Percentiles rank a stretch among this genome's conserved stretches.
phyloP scores from a whole-genome alignment of 768 basidiomycete species.

The Mycena albidolilacea region DNA sequence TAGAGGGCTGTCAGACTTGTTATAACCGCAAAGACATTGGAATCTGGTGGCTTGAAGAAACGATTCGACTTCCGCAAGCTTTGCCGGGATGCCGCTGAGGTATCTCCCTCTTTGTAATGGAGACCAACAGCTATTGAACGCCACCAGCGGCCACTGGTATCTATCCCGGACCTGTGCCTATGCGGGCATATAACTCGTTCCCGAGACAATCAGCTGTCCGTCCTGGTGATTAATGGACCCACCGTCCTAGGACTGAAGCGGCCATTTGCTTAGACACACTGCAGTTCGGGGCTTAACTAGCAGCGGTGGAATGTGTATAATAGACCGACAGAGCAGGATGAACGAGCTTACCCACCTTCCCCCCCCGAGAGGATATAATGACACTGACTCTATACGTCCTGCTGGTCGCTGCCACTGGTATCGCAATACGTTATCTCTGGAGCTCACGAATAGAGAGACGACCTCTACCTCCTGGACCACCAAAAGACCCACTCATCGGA shows the following conservation, averaged over 20 bases:
- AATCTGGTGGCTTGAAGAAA: too few species aligned
- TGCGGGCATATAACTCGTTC: too few species aligned
- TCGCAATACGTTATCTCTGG: conserved; percentile 24
- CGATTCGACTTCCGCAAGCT: too few species aligned
- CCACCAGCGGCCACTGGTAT: too few species aligned
- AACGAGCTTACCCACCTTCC: conserved; percentile 6
- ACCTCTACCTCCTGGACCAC: conserved; percentile 33
- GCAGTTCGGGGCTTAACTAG: too few species aligned
- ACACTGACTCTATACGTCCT: conserved; percentile 15
- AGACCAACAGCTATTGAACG: too few species aligned
- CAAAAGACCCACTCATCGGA: conserved; percentile 25
- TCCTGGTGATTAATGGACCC: neutral
- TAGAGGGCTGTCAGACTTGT: too few species aligned
- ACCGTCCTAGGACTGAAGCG: neutral
- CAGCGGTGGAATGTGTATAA: conserved; percentile 16
- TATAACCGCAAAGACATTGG: too few species aligned
- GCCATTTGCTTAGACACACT: neutral
- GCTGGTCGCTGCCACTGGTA: conserved; percentile 3
- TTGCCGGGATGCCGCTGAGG: too few species aligned
- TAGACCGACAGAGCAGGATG: neutral
- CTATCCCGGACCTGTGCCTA: too few species aligned
- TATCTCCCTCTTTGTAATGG: too few species aligned
- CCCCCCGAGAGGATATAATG: conserved; percentile 19
- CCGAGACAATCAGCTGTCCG: conserved; percentile 9
- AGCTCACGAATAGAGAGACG: conserved; percentile 21